Percentiles rank a stretch among this genome's conserved stretches.
Conservation (phyloP, 805 yeast species). For the Wickerhamomyces silvicola region DNA sequence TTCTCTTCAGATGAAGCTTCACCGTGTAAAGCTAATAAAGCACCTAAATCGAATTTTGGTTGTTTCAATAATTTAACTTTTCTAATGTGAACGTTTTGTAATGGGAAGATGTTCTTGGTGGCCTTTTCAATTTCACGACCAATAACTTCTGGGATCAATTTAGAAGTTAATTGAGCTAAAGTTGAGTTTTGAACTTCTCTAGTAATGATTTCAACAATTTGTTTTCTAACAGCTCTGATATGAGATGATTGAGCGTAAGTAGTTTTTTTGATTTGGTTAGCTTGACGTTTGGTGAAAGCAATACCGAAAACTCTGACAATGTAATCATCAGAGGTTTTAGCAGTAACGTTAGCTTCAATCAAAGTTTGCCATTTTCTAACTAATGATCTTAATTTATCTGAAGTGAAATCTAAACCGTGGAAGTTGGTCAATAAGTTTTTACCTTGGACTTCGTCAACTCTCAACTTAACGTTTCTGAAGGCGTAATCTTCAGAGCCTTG, state of each 20-base stretch:
- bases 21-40: constrained; percentile 93
- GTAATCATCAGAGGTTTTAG: constrained; percentile 97
- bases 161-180: constrained; percentile 92
- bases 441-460: constrained; percentile 99
- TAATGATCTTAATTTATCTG: constrained; percentile 95
- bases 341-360: constrained; percentile 97
- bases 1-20: constrained; percentile 87
- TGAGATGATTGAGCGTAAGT: constrained; percentile 94
- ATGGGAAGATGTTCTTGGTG: constrained; percentile 90
- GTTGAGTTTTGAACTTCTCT: constrained; percentile 95
- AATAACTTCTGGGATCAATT: constrained; percentile 97
- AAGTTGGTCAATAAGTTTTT: constrained; percentile 97
- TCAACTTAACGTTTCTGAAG: constrained; percentile 93
- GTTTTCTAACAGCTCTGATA: constrained; percentile 97
- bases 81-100: constrained; percentile 98
- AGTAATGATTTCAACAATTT: constrained; percentile 92
- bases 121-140: constrained; percentile 98
- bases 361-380: constrained; percentile 99
- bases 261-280: constrained; percentile 96
- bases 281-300: constrained; percentile 97
- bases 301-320: constrained; percentile 92
- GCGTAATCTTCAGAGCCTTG: constrained; percentile 99
- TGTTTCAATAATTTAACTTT: constrained; percentile 97
- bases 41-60: constrained; percentile 96
- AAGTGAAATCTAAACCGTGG: constrained; percentile 98